Evolutionary conservation across 2,329 filamentous ascomycete species (phyloP), one percentile per base, ranked within the genome.

Genomic region (Chaetomiaceae sp.): DNA sequence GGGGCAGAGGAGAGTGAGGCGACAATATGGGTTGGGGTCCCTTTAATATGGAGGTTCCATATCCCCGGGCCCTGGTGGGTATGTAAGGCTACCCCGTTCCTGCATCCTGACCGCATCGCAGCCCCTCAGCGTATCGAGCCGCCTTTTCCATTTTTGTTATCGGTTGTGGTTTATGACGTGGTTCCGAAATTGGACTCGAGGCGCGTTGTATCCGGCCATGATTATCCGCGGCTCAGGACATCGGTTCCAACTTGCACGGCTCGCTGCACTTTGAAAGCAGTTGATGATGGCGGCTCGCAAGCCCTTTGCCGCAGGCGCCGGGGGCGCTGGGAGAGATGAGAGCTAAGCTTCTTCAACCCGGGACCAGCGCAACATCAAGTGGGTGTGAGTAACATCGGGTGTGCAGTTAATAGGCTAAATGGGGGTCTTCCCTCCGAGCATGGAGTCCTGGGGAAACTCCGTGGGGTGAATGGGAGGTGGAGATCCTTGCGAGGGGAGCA

Each of bases 361-460:
- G 27, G n/a, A 30, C 13, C 48, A 27, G 44, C 10, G 23, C 17
- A 19, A 20, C 13, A 27, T 40, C n/a, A 39, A 30, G 31, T 35
- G 16, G 19, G 40, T 34, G 50, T 33, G 46, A 33, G 55, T 53
- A 21, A 55, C 55, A 55, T 53, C 33, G 55, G 21, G 27, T 44
- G 12, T 48, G 44, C 20, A 35, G 23, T 41, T 47, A 48, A 55
- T 48, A 57, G 55, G 43, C 55, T 57, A 57, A 57, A 55, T 55
- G 41, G 49, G 44, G 41, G 20, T 43, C 21, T 35, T 42, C 39
- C 38, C 39, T 38, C 31, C 41, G 27, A 13, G 43, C n/a, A 33
- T 39, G 52, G 38, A 17, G 35, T n/a, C 20, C 20, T 13, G 5
- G n/a, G 25, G 25, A 10, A 10, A 1, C 25, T 10, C 25, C 27